Percentiles rank a stretch among this genome's conserved stretches.
Conservation (phyloP, 352 stramenopile species). For the Pythium phragmitis region DNA sequence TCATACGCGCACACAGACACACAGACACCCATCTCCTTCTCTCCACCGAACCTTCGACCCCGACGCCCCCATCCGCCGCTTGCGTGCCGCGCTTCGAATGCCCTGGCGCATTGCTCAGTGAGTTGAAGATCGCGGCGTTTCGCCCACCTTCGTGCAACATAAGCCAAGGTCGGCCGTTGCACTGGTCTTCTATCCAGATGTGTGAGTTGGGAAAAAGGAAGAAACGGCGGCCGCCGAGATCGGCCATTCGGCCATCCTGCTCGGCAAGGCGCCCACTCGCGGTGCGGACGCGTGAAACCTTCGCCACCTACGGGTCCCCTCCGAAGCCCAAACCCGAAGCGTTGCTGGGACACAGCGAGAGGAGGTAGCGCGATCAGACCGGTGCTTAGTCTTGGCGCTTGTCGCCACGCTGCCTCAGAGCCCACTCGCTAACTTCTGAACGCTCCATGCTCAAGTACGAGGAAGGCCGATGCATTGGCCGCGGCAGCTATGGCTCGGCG, state of each 20-base stretch:
- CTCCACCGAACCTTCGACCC: background rate
- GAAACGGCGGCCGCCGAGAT: constrained; percentile 16
- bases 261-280: constrained; percentile 7
- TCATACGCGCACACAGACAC: too few relatives aligned
- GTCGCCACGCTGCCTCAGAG: background rate
- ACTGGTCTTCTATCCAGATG: constrained; percentile 6
- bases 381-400: background rate
- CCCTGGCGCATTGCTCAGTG: background rate
- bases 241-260: constrained; percentile 10
- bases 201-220: constrained; percentile 26
- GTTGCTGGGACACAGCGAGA: background rate
- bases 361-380: background rate
- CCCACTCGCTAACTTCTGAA: background rate
- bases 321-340: background rate
- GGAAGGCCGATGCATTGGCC: constrained; percentile 72
- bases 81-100: background rate
- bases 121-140: constrained; percentile 15
- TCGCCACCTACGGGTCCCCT: background rate
- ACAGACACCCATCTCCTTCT: too few relatives aligned
- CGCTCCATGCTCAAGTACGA: constrained; percentile 70
- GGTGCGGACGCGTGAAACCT: constrained; percentile 10
- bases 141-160: constrained; percentile 33
- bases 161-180: constrained; percentile 2
- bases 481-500: constrained; percentile 74
- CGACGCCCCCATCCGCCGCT: background rate